Evolutionary conservation across 2,329 filamentous ascomycete genomes (phyloP).

Genomic region (Fusarium graminum): DNA sequence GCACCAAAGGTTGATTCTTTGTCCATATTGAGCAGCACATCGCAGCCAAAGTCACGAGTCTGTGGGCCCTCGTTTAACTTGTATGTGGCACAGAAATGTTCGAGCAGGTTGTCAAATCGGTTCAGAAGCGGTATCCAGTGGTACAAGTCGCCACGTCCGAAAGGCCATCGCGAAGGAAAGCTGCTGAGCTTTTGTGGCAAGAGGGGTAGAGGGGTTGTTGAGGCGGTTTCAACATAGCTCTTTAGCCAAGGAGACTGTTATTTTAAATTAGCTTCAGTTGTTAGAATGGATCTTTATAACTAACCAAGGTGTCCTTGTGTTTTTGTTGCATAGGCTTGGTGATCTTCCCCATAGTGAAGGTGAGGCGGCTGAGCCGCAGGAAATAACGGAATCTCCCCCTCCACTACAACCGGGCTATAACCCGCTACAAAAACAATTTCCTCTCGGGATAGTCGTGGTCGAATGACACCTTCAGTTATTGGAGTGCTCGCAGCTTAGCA

Average conservation of each 20-base stretch:
- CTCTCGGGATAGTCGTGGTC: conserved; percentile 52
- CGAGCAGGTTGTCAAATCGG: conserved; percentile 90
- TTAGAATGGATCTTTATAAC: conserved; percentile 39
- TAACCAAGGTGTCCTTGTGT: conserved; percentile 75
- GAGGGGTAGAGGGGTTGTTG: conserved; percentile 77
- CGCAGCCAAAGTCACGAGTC: conserved; percentile 77
- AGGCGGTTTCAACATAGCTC: conserved; percentile 80
- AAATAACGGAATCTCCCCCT: conserved; percentile 65
- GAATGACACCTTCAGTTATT: conserved; percentile 49
- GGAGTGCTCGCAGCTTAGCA: conserved; percentile 26
- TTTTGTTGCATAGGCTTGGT: conserved; percentile 75
- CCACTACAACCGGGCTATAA: conserved; percentile 62
- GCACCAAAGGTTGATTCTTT: conserved; percentile 65
- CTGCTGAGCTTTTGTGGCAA: conserved; percentile 80
- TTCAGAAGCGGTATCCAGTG: conserved; percentile 98
- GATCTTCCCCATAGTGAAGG: conserved; percentile 75
- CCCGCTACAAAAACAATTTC: conserved; percentile 58
- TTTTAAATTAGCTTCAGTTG: conserved; percentile 46
- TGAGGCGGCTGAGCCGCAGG: conserved; percentile 71
- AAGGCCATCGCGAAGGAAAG: conserved; percentile 93
- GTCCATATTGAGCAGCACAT: conserved; percentile 71
- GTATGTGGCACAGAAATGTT: conserved; percentile 84
- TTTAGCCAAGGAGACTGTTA: conserved; percentile 86
- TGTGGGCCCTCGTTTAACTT: conserved; percentile 85
- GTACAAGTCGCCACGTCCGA: conserved; percentile 94